Base-by-base conservation (phyloP, 1,284 basidiomycete species). In the Tetrapyrgos nigripes region DNA sequence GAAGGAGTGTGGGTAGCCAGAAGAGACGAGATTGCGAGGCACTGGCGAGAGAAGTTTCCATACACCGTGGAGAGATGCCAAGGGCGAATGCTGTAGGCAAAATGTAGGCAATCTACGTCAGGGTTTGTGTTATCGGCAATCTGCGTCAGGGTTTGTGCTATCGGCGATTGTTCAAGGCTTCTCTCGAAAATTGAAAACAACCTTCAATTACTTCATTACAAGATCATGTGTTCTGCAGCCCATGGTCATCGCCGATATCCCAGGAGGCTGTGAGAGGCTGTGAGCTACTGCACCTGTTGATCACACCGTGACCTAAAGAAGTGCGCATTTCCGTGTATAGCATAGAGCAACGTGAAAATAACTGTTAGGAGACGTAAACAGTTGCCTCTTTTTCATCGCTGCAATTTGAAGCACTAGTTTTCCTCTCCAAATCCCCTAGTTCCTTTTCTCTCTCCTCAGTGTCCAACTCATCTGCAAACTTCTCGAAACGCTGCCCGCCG, bases 401-500 rank as follows among this genome's bases (percentile, higher is more conserved):
- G 4, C 19, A n/a, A 9, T n/a, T 4, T 5, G 37, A 40, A 9
- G 13, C 37, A n/a, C n/a, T n/a, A n/a, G n/a, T n/a, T 40, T 40
- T n/a, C 19, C 37, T 40, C 17, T 40, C 14, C 37, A 40, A 40
- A 5, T 9, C 13, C 27, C 21, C 50, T 13, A 57, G 27, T 44
- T 27, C 24, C 28, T 44, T 45, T 19, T 35, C 35, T 45, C 52
- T 49, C 44, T 61, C 57, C n/a, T 59, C 54, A 24, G 51, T 31
- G 33, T 63, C 58, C 17, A 50, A 23, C 4, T 14, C 6, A 35
- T 60, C 49, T 0, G 62, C 62, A n/a, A 63, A 31, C 4, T 24
- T 33, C 50, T 63, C 62, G 43, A 60, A 63, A 19, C 27, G 48
- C 6, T 49, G 21, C 3, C 46, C 28, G 13, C 55, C 47, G 9